A percentile compares a stretch with the other conserved stretches of the same genome.
Conservation (phyloP, 805 yeast species). For the Saccharomycopsis schoenii region DNA sequence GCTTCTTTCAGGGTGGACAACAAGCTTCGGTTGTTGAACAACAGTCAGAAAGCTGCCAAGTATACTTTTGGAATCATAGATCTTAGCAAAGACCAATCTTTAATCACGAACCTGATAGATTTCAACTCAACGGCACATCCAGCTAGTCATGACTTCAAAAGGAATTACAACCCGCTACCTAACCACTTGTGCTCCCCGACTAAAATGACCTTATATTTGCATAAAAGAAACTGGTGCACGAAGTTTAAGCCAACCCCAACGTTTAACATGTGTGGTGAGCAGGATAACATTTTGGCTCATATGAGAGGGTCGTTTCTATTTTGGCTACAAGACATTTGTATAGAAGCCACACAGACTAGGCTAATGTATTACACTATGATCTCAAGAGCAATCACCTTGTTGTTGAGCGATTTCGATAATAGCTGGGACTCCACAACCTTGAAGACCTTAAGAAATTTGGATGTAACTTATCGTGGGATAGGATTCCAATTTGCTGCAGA, state of each 20-base stretch:
- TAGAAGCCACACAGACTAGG: background rate
- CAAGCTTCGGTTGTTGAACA: background rate
- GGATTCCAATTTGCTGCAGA: slow-evolving; percentile 1
- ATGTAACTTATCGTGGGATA: background rate
- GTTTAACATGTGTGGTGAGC: slow-evolving; percentile 10
- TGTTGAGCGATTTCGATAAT: background rate
- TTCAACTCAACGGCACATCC: slow-evolving; percentile 6
- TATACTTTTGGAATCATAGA: slow-evolving; percentile 7
- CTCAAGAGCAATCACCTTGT: background rate
- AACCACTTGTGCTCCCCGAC: slow-evolving; percentile 5
- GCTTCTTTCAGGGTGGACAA: background rate
- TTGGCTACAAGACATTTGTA: slow-evolving; percentile 6
- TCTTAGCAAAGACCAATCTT: background rate
- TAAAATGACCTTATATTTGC: background rate
- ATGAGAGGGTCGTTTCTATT: background rate
- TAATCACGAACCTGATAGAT: slow-evolving; percentile 4
- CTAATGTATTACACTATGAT: slow-evolving; percentile 6
- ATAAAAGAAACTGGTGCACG: background rate
- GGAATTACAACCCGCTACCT: slow-evolving; percentile 6
- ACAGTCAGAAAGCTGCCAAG: background rate
- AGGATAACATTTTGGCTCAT: slow-evolving; percentile 4
- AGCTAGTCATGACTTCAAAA: slow-evolving; percentile 2
- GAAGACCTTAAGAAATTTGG: background rate
- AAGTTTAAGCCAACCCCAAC: background rate
- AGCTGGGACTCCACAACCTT: background rate